Conservation (phyloP, 2,329 filamentous ascomycete genomes). For the Fusarium devonianum region DNA sequence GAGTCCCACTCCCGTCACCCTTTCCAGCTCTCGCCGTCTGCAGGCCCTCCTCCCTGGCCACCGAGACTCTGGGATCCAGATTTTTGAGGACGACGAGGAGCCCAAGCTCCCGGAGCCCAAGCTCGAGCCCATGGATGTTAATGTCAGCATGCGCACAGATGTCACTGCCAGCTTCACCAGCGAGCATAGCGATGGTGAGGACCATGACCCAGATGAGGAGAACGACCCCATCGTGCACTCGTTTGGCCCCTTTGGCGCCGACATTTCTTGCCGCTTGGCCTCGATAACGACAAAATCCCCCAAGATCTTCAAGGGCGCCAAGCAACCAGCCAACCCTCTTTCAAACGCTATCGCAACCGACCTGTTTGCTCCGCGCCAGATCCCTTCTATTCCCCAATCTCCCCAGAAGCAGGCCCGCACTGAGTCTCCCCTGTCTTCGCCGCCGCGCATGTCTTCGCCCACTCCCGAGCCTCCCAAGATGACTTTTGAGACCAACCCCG, state of each 20-base stretch:
- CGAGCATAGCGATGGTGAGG: slow-evolving; percentile 62
- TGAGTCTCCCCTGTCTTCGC: slow-evolving; percentile 41
- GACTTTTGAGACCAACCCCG: slow-evolving; percentile 48
- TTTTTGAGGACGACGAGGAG: slow-evolving; percentile 79
- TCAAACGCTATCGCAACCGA: slow-evolving; percentile 35
- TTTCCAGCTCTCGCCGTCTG: slow-evolving; percentile 53
- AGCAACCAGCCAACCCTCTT: slow-evolving; percentile 33
- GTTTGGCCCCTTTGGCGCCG: slow-evolving; percentile 87
- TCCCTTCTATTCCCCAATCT: slow-evolving; percentile 34
- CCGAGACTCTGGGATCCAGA: slow-evolving; percentile 61
- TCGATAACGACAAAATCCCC: slow-evolving; percentile 77
- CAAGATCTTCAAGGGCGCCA: slow-evolving; percentile 47
- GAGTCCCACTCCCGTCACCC: slow-evolving; percentile 65
- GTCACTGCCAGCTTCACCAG: slow-evolving; percentile 63
- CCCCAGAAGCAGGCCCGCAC: slow-evolving; percentile 33
- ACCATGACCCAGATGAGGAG: slow-evolving; percentile 86
- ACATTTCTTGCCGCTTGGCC: slow-evolving; percentile 82
- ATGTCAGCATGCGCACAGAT: slow-evolving; percentile 59
- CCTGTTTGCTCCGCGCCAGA: slow-evolving; percentile 35
- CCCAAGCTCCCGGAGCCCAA: slow-evolving; percentile 51
- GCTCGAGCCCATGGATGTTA: slow-evolving; percentile 37
- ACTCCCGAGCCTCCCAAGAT: slow-evolving; percentile 33
- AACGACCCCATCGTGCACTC: slow-evolving; percentile 94
- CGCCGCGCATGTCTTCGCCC: slow-evolving; percentile 32
- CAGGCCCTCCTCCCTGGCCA: slow-evolving; percentile 54